Evolutionary conservation across 495 filamentous ascomycete species (phyloP), one percentile per base, ranked within the genome.

Genomic region (Penicillium arizonense): DNA sequence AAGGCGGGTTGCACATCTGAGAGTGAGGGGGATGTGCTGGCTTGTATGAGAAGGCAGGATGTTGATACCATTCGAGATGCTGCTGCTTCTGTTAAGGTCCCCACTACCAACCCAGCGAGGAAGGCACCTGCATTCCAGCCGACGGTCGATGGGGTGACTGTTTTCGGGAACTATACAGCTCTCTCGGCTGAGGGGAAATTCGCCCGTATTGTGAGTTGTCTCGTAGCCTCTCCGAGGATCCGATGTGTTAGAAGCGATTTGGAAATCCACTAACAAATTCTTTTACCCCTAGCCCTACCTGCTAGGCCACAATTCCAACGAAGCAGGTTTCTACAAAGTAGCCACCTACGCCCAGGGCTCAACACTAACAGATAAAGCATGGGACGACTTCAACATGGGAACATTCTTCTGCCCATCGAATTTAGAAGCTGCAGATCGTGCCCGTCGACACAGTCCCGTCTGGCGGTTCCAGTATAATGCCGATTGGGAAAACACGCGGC

Each of bases 391-490:
- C 58, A 70, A 77, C 45, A 58, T 70, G 18, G 60, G 62, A 34
- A 59, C 61, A 36, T 83, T 81, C 62, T 74, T 67, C 13, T 82
- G 80, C 44, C 70, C 78, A 13, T 61, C 60, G 18, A 64, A 58
- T 6, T 39, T 51, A 13, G 59, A 68, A 16, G 76, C 72, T 10
- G 62, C 57, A 24, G 64, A 63, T 23, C 69, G 70, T 6, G 47
- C 59, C 23, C 47, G 42, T 7, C 55, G 65, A 26, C 58, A 54
- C 14, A 64, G 70, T 12, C 75, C 79, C 0, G 70, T 67, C 12
- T 83, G 79, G 78, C 71, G 72, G 16, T 81, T 76, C 51, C 73
- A 77, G 37, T 83, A 79, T 52, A 73, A 76, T 38, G 78, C 71
- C 7, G 71, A 74, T 42, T 83, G 75, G 62, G 63, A 70, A 1